Evolutionary conservation across 441 rosid species (phyloP).

Genomic region (Capsella rubella): DNA sequence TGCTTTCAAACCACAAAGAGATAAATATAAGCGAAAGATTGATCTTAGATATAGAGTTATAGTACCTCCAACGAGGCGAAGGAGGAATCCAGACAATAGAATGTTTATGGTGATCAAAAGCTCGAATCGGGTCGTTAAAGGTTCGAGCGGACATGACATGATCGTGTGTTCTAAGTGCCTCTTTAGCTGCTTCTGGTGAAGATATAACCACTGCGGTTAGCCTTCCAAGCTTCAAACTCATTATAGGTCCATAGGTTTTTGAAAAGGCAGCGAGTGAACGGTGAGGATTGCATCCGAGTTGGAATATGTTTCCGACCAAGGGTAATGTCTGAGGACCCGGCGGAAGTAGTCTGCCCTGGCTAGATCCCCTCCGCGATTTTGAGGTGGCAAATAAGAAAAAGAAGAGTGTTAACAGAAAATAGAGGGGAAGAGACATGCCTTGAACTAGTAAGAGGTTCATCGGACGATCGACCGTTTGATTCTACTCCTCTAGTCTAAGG

Average conservation of each 20-base stretch:
- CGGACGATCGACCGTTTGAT: not conserved
- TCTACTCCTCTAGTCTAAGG: not conserved
- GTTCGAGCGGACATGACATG: constrained; percentile 36
- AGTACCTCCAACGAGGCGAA: constrained; percentile 42
- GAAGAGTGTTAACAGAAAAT: constrained; percentile 14
- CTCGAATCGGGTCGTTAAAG: constrained; percentile 27
- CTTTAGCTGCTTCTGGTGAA: constrained; percentile 51
- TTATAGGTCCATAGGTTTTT: constrained; percentile 49
- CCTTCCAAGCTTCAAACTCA: constrained; percentile 54
- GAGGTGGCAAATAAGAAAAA: constrained; percentile 25
- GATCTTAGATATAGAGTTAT: not conserved
- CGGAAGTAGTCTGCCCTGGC: not conserved
- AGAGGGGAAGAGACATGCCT: constrained; percentile 5
- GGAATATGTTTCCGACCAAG: constrained; percentile 53
- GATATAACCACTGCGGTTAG: constrained; percentile 44
- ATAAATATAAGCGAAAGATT: not conserved
- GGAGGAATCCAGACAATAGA: constrained; percentile 40
- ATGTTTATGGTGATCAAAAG: constrained; percentile 28
- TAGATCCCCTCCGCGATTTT: constrained; percentile 17
- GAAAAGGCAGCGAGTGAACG: constrained; percentile 48
- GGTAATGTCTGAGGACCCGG: constrained; percentile 51
- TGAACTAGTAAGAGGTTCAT: constrained; percentile 32
- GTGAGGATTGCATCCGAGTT: constrained; percentile 49
- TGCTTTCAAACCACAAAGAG: not conserved
- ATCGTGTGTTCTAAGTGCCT: constrained; percentile 53